Conservation (phyloP, 371 early-diverging fungal genomes). For the Coemansia sp. region DNA sequence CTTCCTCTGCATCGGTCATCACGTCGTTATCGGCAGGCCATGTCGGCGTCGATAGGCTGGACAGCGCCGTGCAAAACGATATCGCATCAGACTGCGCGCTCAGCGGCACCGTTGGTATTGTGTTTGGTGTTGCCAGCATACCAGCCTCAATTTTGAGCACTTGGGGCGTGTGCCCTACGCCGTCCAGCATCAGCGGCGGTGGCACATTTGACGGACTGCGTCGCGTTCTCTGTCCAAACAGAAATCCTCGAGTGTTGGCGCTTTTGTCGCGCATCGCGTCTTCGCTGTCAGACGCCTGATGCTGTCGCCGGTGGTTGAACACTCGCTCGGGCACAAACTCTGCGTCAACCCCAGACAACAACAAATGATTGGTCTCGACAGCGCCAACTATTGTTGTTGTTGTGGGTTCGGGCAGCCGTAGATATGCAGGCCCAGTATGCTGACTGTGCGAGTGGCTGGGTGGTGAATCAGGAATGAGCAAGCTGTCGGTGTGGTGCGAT, state of each 20-base stretch:
- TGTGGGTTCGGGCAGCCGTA: constrained; percentile 16
- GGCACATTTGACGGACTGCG: constrained; percentile 13
- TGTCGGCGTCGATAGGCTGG: constrained; percentile 10
- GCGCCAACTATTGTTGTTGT: not conserved
- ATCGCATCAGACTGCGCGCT: constrained; percentile 28
- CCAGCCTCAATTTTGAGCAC: not conserved
- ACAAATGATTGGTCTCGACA: constrained; percentile 32
- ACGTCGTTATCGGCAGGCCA: not conserved
- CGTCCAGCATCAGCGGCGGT: constrained; percentile 16
- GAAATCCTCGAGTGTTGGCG: not conserved
- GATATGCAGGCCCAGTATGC: constrained; percentile 17
- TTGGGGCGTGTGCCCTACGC: constrained; percentile 4
- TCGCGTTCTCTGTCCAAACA: not conserved
- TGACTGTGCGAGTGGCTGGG: not conserved
- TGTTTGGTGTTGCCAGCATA: not conserved
- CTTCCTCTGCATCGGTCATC: not conserved
- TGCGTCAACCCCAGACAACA: constrained; percentile 34
- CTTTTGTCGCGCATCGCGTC: not conserved
- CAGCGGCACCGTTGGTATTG: not conserved
- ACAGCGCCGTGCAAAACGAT: constrained; percentile 45
- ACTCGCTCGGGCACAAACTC: constrained; percentile 32
- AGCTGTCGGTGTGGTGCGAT: constrained; percentile 6
- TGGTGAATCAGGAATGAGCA: constrained; percentile 13
- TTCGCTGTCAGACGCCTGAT: not conserved
- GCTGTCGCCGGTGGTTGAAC: constrained; percentile 11